These are phyloP conservation scores for Hygrophorus pudorinus DNA, from an alignment of 768 basidiomycete genomes.

Conservation along the genomic window DNA sequence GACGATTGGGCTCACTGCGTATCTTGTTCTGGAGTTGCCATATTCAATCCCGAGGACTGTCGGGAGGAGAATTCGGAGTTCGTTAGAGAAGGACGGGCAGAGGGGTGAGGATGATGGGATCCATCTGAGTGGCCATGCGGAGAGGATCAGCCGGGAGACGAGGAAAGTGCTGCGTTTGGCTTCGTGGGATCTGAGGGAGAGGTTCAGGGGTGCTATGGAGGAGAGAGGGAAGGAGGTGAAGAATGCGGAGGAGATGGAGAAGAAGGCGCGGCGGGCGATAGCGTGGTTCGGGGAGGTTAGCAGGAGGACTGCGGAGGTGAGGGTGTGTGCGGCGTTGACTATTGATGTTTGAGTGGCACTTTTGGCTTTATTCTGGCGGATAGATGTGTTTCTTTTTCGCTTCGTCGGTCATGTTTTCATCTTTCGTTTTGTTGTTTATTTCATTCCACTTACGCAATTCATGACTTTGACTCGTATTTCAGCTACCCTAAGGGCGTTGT, in stretches of 20 bases:
- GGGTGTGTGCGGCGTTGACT: conserved; percentile 15
- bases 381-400: too few relatives aligned
- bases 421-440: too few relatives aligned
- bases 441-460: too few relatives aligned
- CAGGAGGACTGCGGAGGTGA: conserved; percentile 34
- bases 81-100: conserved; percentile 31
- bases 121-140: conserved; percentile 60
- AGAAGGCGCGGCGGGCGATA: conserved; percentile 56
- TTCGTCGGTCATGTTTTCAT: too few relatives aligned
- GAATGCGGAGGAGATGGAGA: conserved; percentile 66
- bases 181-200: conserved; percentile 81
- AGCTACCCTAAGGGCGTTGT: too few relatives aligned
- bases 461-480: too few relatives aligned
- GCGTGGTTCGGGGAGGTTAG: conserved; percentile 58
- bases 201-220: conserved; percentile 75
- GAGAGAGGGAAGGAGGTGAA: conserved; percentile 68
- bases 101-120: conserved; percentile 36
- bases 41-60: conserved; percentile 81
- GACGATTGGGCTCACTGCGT: conserved; percentile 63
- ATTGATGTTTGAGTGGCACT: background rate
- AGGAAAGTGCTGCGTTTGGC: conserved; percentile 88
- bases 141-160: conserved; percentile 72
- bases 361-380: too few relatives aligned
- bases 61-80: conserved; percentile 69
- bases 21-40: conserved; percentile 83